Evolutionary conservation across 495 filamentous ascomycete species (phyloP), one percentile per base, ranked within the genome.

Genomic region (Penicillium manginii): DNA sequence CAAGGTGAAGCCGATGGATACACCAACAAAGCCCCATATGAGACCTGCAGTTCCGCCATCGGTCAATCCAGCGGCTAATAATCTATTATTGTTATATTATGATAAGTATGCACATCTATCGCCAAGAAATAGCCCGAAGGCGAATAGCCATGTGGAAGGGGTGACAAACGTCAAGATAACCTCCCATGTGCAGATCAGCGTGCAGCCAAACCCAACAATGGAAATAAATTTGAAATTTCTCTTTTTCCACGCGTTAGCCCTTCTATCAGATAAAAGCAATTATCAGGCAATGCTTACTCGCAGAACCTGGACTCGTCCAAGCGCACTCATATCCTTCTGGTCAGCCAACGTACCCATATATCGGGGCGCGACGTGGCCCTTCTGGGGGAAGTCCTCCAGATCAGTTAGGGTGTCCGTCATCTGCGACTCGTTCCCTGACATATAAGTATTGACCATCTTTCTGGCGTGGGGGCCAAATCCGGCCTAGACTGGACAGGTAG

Each of bases 31-130:
- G 1, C 75, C 77, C 81, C 81, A 86, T 59, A 87, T 82, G 8
- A 86, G 63, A 2, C 81, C 83, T 10, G 77, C 82, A 50, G 81
- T 80, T 9, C 84, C 84, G 45, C 83, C 83, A 70, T 85, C 79
- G 29, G 73, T 75, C 47, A 87, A 66, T 6, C 78, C 79, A 45
- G 71, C 70, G 11, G 69, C 66, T 23, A 83, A 46, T 52, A 79
- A 54, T 39, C 73, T 79, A 33, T 50, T 50, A 12, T 2, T 2
- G 2, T 18, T 50, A 9, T 15, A 40, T 33, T 33, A 5, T 2
- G 40, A 19, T 43, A 17, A 43, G 40, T 43, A 43, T 43, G 15
- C 40, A 19, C 6, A 18, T 18, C 5, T 12, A 37, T 11, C 40
- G 40, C 40, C 40, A 43, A 43, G 40, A 43, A 9, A 5, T 19